Evolutionary conservation across 768 basidiomycete species (phyloP), one percentile per base, ranked within the genome.

Genomic region (Trametes punicea): DNA sequence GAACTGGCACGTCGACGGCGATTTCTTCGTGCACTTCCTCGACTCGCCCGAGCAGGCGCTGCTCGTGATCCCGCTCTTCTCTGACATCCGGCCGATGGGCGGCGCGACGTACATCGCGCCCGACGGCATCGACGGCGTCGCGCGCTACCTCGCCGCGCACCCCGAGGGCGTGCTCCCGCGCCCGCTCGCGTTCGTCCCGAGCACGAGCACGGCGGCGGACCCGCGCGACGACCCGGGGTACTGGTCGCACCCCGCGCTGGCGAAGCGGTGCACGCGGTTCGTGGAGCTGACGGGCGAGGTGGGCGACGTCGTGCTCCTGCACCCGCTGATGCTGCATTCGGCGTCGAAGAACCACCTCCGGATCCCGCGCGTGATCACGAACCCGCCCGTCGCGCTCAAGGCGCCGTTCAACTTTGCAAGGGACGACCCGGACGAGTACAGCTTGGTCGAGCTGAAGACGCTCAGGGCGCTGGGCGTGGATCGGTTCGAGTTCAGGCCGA

Each of bases 41-140:
- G 84, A 85, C 64, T 85, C 83, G 20, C 82, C 81, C 3, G 83
- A 85, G 65, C 84, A 85, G 69, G 84, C 77, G 5, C 71, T 85
- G 27, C 75, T 84, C 50, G 81, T 83, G 20, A 83, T 84, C 51
- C 83, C 83, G 2, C 73, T 85, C 45, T 85, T 77, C 66, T 77
- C 81, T 26, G 77, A 83, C 49, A 83, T 87, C 66, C 60, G 68
- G 39, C 75, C 77, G 6, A 65, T 73, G 18, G 83, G 81, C 11
- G 85, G 84, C 26, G 83, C 77, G 1, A 85, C 84, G 2, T 79
- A 77, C 71, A 83, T 85, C 59, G 77, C 74, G 18, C 80, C 83
- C 1, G 81, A 84, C 46, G 81, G 82, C 1, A 73, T 85, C 44
- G 68, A 73, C 21, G 56, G 73, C 53, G 73, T 81, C 55, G 80